A percentile compares a stretch with the other conserved stretches of the same genome.
Evolutionary conservation across 768 basidiomycete genomes (phyloP).

Genomic region (Kwoniella heveanensis): DNA sequence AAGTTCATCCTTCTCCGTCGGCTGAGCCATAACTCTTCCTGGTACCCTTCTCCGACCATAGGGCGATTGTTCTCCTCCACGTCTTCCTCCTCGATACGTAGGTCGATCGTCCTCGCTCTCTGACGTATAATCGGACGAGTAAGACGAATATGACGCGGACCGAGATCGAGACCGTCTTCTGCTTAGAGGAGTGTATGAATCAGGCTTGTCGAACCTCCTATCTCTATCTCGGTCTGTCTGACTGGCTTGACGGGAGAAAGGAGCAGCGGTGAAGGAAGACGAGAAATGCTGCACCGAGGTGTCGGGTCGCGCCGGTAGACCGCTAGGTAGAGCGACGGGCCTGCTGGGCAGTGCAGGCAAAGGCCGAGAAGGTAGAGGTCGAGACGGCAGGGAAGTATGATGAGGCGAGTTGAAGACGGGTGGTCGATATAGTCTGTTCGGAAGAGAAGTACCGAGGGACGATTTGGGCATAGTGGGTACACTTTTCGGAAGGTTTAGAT

Average conservation of each 20-base stretch:
- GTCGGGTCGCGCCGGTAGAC: conserved; percentile 30
- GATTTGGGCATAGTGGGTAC: conserved; percentile 16
- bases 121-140: conserved; percentile 26
- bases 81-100: conserved; percentile 15
- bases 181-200: conserved; percentile 27
- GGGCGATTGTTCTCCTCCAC: conserved; percentile 13
- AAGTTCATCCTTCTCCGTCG: conserved; percentile 35
- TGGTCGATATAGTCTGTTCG: conserved; percentile 11
- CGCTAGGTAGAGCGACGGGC: conserved; percentile 18
- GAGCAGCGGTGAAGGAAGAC: conserved; percentile 43
- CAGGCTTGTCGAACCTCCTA: conserved; percentile 15
- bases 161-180: conserved; percentile 18
- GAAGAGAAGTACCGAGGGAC: conserved; percentile 4
- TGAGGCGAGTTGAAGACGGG: neutral
- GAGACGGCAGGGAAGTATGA: conserved; percentile 7
- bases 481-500: neutral
- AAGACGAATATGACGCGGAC: conserved; percentile 28
- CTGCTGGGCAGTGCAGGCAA: conserved; percentile 1
- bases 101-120: conserved; percentile 34
- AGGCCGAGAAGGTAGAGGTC: conserved; percentile 15
- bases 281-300: conserved; percentile 23
- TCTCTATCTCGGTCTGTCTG: neutral
- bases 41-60: conserved; percentile 12
- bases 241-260: conserved; percentile 25
- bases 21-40: conserved; percentile 6